Evolutionary conservation across 768 basidiomycete genomes (phyloP), one percentile per base, ranked within the genome.

Genomic region (Boletus pseudopeckii): DNA sequence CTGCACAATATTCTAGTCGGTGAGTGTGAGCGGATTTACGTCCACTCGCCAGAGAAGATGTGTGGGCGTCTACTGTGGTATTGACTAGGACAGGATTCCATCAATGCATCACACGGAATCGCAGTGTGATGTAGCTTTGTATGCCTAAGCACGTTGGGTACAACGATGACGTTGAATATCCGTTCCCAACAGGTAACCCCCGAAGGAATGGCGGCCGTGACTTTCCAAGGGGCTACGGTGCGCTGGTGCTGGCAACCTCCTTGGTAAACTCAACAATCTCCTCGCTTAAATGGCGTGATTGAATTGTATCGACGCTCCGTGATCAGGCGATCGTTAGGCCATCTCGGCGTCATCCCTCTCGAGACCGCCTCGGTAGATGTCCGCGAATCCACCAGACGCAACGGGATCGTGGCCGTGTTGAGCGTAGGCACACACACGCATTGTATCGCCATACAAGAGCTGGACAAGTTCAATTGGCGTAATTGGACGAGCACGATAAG

Each of bases 221-320:
- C 3, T 1, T 34, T 22, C 10, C n/a, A n/a, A n/a, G n/a, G n/a
- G n/a, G n/a, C n/a, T n/a, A n/a, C n/a, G n/a, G n/a, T n/a, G n/a
- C n/a, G n/a, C n/a, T n/a, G 17, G 8, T 3, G 15, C 33, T 5
- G 11, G 26, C 41, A 4, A 45, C 41, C 15, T 52, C 56, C 4
- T 33, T 7, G 6, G 41, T 42, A 41, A 62, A 60, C 7, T 33
- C 33, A 7, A 61, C 40, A 1, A 74, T 69, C 39, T 72, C 71
- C 11, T 53, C 54, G 13, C n/a, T 60, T 54, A 13, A 61, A 59
- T 13, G 75, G 26, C 73, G 63, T 18, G 48, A 36, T 22, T 8
- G 59, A 28, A 9, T 28, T 9, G 7, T 28, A 28, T 28, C 28
- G 28, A 28, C 28, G 28, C 28, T 24, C 24, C 24, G 24, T 24